These are phyloP conservation scores for Pleurotus tuber-regium DNA, from an alignment of 768 basidiomycete genomes.

Conservation along the genomic window DNA sequence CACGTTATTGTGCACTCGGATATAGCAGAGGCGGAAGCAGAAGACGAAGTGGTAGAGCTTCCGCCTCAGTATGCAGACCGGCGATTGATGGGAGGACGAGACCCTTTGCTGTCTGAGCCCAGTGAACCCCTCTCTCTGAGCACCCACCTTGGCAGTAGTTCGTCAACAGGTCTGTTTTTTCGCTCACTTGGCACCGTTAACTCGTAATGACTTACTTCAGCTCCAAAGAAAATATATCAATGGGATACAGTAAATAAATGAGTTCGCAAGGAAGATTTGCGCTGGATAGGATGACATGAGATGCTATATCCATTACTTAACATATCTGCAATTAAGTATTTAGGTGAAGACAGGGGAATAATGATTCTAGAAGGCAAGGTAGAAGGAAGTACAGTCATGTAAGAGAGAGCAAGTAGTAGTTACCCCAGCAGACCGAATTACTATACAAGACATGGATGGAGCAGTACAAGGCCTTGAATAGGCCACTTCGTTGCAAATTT, in stretches of 20 bases:
- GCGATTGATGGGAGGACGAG: too few species aligned
- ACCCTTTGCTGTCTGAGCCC: too few species aligned
- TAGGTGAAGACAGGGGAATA: neutral
- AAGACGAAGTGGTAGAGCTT: conserved; percentile 62
- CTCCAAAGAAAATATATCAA: too few species aligned
- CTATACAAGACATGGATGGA: conserved; percentile 7
- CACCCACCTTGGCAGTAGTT: too few species aligned
- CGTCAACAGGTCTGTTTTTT: too few species aligned
- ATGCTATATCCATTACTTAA: conserved; percentile 1
- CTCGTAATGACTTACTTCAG: too few species aligned
- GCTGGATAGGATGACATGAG: too few species aligned
- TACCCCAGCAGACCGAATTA: conserved; percentile 5
- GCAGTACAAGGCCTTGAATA: conserved; percentile 2
- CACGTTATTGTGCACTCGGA: conserved; percentile 71
- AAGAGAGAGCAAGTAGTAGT: neutral
- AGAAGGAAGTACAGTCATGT: neutral
- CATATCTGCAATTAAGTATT: neutral
- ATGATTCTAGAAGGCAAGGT: conserved; percentile 3
- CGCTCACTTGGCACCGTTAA: too few species aligned
- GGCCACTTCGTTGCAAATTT: conserved; percentile 7
- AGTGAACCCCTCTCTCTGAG: too few species aligned
- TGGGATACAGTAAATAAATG: too few species aligned
- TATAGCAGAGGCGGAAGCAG: conserved; percentile 49
- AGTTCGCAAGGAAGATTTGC: too few species aligned
- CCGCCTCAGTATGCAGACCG: conserved; percentile 70